Evolutionary conservation across 306 rosid species (phyloP).

Genomic region (Trifolium dubium): DNA sequence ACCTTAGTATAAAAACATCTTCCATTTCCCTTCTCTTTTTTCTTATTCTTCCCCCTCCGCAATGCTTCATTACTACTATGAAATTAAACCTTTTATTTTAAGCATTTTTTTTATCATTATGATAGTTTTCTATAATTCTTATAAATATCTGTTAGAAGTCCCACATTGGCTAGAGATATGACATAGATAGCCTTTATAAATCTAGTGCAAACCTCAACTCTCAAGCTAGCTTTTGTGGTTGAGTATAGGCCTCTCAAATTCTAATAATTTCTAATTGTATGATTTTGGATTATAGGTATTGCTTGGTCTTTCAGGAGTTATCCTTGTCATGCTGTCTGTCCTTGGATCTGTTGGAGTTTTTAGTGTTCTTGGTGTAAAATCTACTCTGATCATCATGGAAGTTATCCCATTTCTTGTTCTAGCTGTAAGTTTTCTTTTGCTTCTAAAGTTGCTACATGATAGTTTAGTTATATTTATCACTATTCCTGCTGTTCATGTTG

Average conservation of each 20-base stretch:
- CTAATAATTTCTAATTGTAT: too few species aligned
- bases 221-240: too few species aligned
- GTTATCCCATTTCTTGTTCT: conserved; percentile 98
- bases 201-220: too few species aligned
- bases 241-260: too few species aligned
- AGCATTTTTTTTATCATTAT: conserved; percentile 18
- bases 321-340: conserved; percentile 94
- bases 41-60: conserved; percentile 23
- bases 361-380: conserved; percentile 90
- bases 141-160: too few species aligned
- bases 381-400: conserved; percentile 96
- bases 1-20: conserved; percentile 16
- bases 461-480: conserved; percentile 3
- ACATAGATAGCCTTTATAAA: too few species aligned
- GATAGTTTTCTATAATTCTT: conserved; percentile 20
- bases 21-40: conserved; percentile 6
- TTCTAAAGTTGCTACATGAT: conserved; percentile 25
- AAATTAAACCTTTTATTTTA: conserved; percentile 17
- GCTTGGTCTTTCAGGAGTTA: conserved; percentile 93
- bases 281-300: conserved; percentile 65
- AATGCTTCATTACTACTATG: conserved; percentile 3
- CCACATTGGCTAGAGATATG: too few species aligned
- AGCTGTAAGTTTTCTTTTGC: conserved; percentile 76
- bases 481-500: conserved; percentile 17
- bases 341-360: conserved; percentile 94